phyloP scores from a whole-genome alignment of 2,329 filamentous ascomycete species.

The Metarhizium album region DNA sequence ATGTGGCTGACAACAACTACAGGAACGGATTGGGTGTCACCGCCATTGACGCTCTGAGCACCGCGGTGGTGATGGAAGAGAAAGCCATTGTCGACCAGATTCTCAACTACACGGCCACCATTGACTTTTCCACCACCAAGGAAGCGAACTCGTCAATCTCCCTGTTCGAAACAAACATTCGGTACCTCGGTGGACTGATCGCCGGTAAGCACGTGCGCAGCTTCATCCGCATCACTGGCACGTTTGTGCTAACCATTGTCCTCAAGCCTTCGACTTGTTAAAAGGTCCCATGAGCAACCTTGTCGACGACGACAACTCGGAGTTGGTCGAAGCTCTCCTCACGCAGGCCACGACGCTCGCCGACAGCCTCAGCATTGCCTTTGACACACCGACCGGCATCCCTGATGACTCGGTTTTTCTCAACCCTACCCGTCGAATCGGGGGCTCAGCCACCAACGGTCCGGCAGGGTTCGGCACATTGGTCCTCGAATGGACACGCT shows the following conservation, averaged over 20 bases:
- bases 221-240: background rate
- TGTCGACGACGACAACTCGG: constrained; percentile 24
- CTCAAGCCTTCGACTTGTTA: constrained; percentile 56
- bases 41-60: constrained; percentile 70
- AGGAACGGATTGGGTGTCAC: constrained; percentile 81
- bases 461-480: constrained; percentile 69
- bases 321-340: constrained; percentile 47
- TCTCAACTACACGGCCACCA: constrained; percentile 54
- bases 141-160: constrained; percentile 43
- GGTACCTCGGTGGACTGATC: constrained; percentile 72
- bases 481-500: constrained; percentile 72
- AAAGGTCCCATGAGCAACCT: constrained; percentile 50
- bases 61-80: constrained; percentile 67
- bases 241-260: background rate
- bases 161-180: constrained; percentile 84
- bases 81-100: constrained; percentile 59
- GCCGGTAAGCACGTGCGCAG: constrained; percentile 38
- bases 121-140: constrained; percentile 56
- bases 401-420: constrained; percentile 61
- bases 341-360: constrained; percentile 58
- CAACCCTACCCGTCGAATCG: constrained; percentile 35
- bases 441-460: constrained; percentile 49
- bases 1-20: background rate
- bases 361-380: constrained; percentile 64
- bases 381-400: constrained; percentile 64